phyloP scores from a whole-genome alignment of 768 basidiomycete genomes.

The Imleria badia region DNA sequence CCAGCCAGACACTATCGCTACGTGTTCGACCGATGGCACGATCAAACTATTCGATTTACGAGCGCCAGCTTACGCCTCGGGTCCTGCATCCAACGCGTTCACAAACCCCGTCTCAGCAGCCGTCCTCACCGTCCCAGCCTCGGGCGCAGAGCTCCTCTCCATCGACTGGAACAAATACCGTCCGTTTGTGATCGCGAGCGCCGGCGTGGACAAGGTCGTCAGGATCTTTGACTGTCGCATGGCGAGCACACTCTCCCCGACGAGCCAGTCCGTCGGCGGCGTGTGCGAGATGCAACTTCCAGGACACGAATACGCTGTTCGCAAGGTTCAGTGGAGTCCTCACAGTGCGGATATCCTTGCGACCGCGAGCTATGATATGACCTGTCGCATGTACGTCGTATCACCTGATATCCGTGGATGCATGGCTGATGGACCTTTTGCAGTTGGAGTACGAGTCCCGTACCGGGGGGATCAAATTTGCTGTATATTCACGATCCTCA shows the following conservation, averaged over 20 bases:
- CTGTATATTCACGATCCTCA: too few species aligned
- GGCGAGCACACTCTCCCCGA: conserved; percentile 55
- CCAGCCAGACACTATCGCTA: conserved; percentile 74
- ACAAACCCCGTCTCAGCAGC: conserved; percentile 68
- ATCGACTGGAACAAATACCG: conserved; percentile 95
- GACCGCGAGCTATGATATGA: conserved; percentile 90
- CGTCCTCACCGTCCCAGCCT: conserved; percentile 75
- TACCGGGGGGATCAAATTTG: too few species aligned
- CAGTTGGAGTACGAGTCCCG: conserved; percentile 75
- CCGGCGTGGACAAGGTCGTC: conserved; percentile 74
- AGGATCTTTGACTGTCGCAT: conserved; percentile 93
- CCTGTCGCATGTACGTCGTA: conserved; percentile 78
- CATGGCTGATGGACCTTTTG: background rate
- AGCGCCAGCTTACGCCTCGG: conserved; percentile 55
- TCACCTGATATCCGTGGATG: background rate
- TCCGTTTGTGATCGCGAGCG: conserved; percentile 73
- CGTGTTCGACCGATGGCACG: conserved; percentile 86
- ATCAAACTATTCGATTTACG: conserved; percentile 82
- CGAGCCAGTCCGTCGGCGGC: conserved; percentile 61
- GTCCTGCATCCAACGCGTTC: conserved; percentile 53
- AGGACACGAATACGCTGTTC: conserved; percentile 89
- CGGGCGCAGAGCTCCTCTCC: conserved; percentile 73
- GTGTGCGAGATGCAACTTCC: conserved; percentile 65
- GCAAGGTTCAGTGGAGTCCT: conserved; percentile 89
- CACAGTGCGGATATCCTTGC: conserved; percentile 71